phyloP scores from a whole-genome alignment of 306 rosid genomes.

The Erythrophleum fordii region DNA sequence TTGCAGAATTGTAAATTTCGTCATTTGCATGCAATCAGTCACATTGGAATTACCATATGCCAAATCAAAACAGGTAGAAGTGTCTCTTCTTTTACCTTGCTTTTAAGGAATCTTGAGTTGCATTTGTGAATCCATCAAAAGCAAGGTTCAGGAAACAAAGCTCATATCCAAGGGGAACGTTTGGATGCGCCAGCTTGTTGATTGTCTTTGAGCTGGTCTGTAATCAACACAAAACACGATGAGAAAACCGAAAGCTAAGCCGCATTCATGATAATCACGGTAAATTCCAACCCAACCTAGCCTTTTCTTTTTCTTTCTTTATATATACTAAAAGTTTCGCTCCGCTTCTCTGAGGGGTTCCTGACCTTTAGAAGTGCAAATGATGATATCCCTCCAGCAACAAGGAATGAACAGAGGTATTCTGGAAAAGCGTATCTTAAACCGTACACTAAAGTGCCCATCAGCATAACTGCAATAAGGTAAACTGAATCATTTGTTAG shows the following conservation, averaged over 20 bases:
- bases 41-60: constrained; percentile 6
- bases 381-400: constrained; percentile 96
- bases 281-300: constrained; percentile 1
- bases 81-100: constrained; percentile 56
- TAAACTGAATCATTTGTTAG: constrained; percentile 37
- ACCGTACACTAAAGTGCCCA: constrained; percentile 90
- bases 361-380: constrained; percentile 93
- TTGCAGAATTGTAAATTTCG: neutral
- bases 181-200: constrained; percentile 91
- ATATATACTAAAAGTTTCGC: neutral
- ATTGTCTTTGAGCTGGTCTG: constrained; percentile 97
- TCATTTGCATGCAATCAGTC: constrained; percentile 19
- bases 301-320: neutral
- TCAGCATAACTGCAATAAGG: constrained; percentile 86
- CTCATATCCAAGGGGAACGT: constrained; percentile 97
- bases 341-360: constrained; percentile 17
- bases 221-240: constrained; percentile 35
- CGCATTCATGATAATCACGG: neutral
- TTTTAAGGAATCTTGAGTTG: constrained; percentile 95
- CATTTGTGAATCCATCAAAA: constrained; percentile 99
- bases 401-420: constrained; percentile 84
- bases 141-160: constrained; percentile 93
- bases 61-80: constrained; percentile 12
- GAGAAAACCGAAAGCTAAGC: neutral
- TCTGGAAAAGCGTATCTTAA: constrained; percentile 78